phyloP scores from a whole-genome alignment of 106 monocot species.

The Vanilla planifolia region DNA sequence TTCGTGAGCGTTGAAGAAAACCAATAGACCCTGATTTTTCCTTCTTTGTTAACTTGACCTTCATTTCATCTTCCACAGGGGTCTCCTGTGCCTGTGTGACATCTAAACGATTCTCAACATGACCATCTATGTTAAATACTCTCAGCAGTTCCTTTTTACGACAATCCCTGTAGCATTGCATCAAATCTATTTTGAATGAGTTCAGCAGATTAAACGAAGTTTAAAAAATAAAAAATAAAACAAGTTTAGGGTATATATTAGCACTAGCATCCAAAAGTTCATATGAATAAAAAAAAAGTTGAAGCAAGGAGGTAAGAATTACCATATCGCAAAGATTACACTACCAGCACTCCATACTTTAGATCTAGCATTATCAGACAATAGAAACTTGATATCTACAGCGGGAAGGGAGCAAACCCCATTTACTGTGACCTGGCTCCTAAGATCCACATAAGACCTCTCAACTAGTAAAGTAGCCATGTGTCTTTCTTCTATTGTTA shows the following conservation, averaged over 20 bases:
- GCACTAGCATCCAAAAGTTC: too few relatives aligned
- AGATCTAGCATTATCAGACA: slow-evolving; percentile 42
- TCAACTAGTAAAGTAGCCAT: slow-evolving; percentile 44
- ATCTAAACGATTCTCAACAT: slow-evolving; percentile 36
- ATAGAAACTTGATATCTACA: slow-evolving; percentile 39
- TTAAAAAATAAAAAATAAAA: not conserved
- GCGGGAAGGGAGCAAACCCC: slow-evolving; percentile 43
- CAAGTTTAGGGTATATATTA: not conserved
- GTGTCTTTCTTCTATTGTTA: slow-evolving; percentile 39
- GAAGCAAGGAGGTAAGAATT: not conserved
- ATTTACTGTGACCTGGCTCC: slow-evolving; percentile 36
- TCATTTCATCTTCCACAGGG: slow-evolving; percentile 43
- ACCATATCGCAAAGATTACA: slow-evolving; percentile 49
- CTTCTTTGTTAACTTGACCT: slow-evolving; percentile 37
- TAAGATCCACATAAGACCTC: slow-evolving; percentile 56
- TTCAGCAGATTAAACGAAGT: too few relatives aligned
- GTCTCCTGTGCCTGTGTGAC: slow-evolving; percentile 17
- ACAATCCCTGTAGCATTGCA: slow-evolving; percentile 40
- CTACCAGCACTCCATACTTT: slow-evolving; percentile 45
- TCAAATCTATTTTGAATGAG: not conserved
- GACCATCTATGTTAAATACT: slow-evolving; percentile 53
- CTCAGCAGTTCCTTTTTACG: slow-evolving; percentile 49
- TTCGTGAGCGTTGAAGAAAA: slow-evolving; percentile 60
- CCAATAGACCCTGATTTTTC: slow-evolving; percentile 45
- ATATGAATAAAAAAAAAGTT: not conserved